Percentiles rank a stretch among this genome's conserved stretches.
Conservation (phyloP, 768 basidiomycete genomes). For the Tephrocybe sp. region DNA sequence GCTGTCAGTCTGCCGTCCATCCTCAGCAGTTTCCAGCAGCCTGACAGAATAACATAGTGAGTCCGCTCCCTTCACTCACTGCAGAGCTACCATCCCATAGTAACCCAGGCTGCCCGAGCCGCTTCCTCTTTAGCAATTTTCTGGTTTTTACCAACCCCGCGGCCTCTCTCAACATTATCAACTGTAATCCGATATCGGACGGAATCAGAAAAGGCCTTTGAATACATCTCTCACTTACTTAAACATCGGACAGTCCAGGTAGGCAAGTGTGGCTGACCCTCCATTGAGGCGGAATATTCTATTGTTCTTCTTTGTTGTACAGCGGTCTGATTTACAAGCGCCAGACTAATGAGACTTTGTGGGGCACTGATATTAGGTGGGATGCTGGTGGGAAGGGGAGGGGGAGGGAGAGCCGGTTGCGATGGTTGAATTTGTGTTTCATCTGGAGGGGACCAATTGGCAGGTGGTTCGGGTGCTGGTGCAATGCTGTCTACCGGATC, state of each 20-base stretch:
- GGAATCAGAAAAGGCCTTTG: background rate
- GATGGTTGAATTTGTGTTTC: no score
- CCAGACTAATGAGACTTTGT: constrained; percentile 35
- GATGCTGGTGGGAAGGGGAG: constrained; percentile 32
- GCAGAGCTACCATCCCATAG: constrained; percentile 48
- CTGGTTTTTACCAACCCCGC: constrained; percentile 54
- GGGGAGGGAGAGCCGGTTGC: constrained; percentile 26
- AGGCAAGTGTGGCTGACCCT: constrained; percentile 53
- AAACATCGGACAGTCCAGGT: constrained; percentile 55
- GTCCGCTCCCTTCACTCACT: constrained; percentile 11
- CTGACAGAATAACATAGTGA: constrained; percentile 18
- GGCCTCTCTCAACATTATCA: constrained; percentile 45
- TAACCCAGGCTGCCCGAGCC: constrained; percentile 52
- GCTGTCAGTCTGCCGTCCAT: constrained; percentile 17
- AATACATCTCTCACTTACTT: constrained; percentile 33
- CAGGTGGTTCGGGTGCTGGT: no score
- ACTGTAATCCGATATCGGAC: constrained; percentile 41
- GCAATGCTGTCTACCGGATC: constrained; percentile 36
- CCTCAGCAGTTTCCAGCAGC: constrained; percentile 10
- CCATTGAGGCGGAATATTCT: constrained; percentile 45
- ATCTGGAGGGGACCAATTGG: no score
- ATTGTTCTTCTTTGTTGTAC: constrained; percentile 41
- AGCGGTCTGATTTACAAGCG: constrained; percentile 53
- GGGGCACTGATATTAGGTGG: constrained; percentile 4
- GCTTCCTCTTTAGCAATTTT: constrained; percentile 70